Evolutionary conservation across 1,284 basidiomycete species (phyloP), one percentile per base, ranked within the genome.

Genomic region (Irpex rosettiformis): DNA sequence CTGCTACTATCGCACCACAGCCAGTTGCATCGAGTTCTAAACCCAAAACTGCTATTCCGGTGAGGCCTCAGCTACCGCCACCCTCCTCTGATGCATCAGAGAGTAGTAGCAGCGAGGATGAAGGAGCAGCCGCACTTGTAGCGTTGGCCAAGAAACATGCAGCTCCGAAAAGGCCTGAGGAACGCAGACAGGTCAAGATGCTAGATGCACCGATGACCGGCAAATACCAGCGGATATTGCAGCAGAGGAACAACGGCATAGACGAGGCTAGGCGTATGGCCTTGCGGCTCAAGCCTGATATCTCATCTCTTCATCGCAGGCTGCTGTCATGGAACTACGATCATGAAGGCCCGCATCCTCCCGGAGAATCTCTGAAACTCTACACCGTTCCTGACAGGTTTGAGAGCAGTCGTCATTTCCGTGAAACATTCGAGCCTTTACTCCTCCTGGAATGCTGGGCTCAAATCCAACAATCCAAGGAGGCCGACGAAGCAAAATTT

Each of bases 401-500:
- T 70, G 66, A 67, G 2, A 80, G 83, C 59, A 82, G 86, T 55
- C 70, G 77, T 3, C 83, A 94, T 29, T 99, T 97, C 72, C 80
- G 84, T 43, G 76, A 77, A 25, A 78, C 89, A 25, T 94, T 97
- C 68, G 86, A 94, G 64, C 94, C 97, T 1, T 79, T 99, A n/a
- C 78, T 98, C 24, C 75, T 96, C 29, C 79, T 93, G 60, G 97
- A 99, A 73, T 89, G 92, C 62, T 98, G 97, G 96, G 86, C 91
- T 28, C 94, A 98, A 68, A 82, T 98, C 58, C 69, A 78, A 33
- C 83, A 93, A 69, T 85, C 93, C 28, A 90, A 93, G 66, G 86
- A 91, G 58, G 83, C 87, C 56, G 67, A 68, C 4, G 78, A 77
- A 42, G 80, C 85, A 7, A 72, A 74, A 1, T 81, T 85, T 58